Evolutionary conservation across 2,329 filamentous ascomycete genomes (phyloP).

Genomic region (Pseudocercospora crystallina): DNA sequence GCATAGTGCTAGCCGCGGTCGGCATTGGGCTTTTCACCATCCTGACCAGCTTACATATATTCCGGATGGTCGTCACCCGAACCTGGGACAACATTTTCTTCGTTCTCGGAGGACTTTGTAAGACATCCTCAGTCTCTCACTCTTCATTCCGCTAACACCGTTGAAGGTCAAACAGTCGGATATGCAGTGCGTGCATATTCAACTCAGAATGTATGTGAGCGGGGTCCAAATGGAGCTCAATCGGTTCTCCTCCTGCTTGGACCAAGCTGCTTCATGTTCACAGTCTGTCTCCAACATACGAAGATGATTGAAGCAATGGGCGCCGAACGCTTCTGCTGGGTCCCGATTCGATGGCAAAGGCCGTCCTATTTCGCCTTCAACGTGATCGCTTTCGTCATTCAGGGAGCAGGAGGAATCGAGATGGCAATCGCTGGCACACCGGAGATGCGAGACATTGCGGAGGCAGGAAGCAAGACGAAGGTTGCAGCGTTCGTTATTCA

Average conservation of each 20-base stretch:
- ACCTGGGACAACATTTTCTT: constrained; percentile 12
- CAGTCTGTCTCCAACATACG: constrained; percentile 3
- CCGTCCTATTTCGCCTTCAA: constrained; percentile 7
- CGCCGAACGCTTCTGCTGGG: constrained; percentile 1
- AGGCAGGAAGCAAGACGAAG: constrained; percentile 5
- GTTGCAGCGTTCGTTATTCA: constrained; percentile 10
- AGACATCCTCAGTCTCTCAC: not conserved
- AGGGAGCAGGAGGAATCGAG: constrained; percentile 4
- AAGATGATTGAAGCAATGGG: constrained; percentile 5
- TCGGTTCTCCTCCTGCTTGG: constrained; percentile 11
- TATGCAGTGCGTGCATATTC: constrained; percentile 6
- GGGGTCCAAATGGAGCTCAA: constrained; percentile 4
- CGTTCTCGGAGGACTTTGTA: constrained; percentile 10
- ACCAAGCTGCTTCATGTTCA: constrained; percentile 12
- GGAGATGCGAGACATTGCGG: not conserved
- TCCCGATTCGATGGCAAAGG: constrained; percentile 5
- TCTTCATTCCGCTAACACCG: not conserved
- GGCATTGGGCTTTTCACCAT: constrained; percentile 9
- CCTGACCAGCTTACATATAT: not conserved
- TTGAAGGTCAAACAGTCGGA: constrained; percentile 4
- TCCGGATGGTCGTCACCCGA: constrained; percentile 2
- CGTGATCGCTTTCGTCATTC: not conserved
- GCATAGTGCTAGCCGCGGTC: constrained; percentile 4
- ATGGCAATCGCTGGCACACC: not conserved
- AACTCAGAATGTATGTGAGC: constrained; percentile 4